phyloP scores from a whole-genome alignment of 805 yeast genomes.

The Huiozyma naganishii region DNA sequence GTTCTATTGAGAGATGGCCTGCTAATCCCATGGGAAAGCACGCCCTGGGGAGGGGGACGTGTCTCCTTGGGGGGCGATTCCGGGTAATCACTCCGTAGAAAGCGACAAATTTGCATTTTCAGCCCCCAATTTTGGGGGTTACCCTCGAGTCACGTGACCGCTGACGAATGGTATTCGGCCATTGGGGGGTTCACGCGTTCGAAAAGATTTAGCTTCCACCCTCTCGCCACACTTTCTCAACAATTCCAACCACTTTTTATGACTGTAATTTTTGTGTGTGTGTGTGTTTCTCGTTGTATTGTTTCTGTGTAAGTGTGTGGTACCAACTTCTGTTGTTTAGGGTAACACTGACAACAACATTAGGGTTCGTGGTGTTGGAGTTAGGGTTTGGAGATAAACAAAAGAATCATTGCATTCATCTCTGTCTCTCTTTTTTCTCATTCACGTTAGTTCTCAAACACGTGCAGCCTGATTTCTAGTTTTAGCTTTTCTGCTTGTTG shows the following conservation, averaged over 20 bases:
- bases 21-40: no score
- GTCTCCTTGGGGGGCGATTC: background rate
- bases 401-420: no score
- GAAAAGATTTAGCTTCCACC: background rate
- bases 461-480: no score
- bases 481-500: no score
- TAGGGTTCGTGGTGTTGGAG: no score
- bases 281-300: background rate
- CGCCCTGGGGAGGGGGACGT: no score
- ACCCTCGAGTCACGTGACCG: conserved; percentile 5
- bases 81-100: background rate
- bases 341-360: no score
- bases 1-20: background rate
- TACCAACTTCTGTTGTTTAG: no score
- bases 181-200: background rate
- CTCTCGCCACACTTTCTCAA: background rate
- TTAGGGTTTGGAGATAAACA: no score
- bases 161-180: conserved; percentile 16
- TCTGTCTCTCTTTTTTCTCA: no score
- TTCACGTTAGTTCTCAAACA: no score
- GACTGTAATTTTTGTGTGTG: background rate
- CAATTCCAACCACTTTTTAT: background rate
- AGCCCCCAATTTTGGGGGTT: background rate
- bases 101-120: background rate
- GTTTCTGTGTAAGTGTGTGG: no score